Percentiles rank a stretch among this genome's conserved stretches.
Evolutionary conservation across 768 basidiomycete species (phyloP).

Genomic region (Xerocomellus chrysenteron): DNA sequence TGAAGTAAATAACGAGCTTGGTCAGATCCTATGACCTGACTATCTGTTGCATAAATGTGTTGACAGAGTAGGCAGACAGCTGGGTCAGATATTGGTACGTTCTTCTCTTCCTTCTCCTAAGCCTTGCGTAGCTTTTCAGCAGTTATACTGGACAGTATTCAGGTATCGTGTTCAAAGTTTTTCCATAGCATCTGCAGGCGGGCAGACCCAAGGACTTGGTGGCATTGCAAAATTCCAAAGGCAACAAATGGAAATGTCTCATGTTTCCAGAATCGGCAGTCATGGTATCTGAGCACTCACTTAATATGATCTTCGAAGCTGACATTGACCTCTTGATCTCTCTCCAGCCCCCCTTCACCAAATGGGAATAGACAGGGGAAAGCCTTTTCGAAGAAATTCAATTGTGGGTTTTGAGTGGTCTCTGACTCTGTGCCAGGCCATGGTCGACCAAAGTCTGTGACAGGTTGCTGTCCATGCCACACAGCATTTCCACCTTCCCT

Average conservation of each 20-base stretch:
- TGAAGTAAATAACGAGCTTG: not conserved
- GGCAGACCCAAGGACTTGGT: not conserved
- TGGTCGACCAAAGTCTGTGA: not conserved
- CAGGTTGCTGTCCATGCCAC: not conserved
- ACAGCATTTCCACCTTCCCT: not conserved
- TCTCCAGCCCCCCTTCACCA: not conserved
- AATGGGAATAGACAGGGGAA: constrained; percentile 1
- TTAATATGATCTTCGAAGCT: not conserved
- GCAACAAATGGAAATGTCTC: not conserved
- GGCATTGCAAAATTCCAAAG: not conserved
- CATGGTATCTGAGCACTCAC: not conserved
- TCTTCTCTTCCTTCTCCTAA: not conserved
- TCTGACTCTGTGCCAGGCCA: too few relatives aligned
- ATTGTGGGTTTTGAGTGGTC: too few relatives aligned
- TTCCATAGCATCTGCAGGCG: not conserved
- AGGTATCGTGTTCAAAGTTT: not conserved
- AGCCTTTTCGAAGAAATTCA: not conserved
- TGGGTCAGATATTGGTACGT: not conserved
- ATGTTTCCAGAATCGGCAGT: not conserved
- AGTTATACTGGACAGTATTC: not conserved
- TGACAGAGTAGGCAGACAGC: not conserved
- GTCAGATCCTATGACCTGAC: not conserved
- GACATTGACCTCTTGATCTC: too few relatives aligned
- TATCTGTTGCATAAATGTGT: not conserved
- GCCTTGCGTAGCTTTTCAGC: not conserved